phyloP scores from a whole-genome alignment of 2,329 filamentous ascomycete genomes.

The Fusarium sp. region DNA sequence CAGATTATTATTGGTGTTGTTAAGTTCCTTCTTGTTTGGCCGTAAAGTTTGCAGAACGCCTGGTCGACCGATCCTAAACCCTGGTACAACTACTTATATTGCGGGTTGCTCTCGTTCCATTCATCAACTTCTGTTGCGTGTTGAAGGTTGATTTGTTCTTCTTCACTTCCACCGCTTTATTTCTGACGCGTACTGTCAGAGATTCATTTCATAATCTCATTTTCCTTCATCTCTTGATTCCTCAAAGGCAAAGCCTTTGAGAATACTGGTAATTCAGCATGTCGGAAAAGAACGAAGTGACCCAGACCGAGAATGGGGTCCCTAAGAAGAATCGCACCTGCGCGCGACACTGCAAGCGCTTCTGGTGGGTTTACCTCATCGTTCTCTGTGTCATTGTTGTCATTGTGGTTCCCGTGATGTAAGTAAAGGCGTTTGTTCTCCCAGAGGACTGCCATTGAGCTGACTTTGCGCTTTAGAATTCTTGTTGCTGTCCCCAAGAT shows the following conservation, averaged over 20 bases:
- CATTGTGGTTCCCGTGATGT: constrained; percentile 70
- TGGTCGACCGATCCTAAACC: constrained; percentile 24
- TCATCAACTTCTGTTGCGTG: constrained; percentile 6
- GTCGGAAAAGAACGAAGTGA: constrained; percentile 55
- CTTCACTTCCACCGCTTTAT: constrained; percentile 22
- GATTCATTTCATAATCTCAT: background rate
- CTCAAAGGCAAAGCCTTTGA: background rate
- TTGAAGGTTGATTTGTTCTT: constrained; percentile 32
- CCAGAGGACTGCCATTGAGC: background rate
- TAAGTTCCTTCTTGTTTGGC: constrained; percentile 27
- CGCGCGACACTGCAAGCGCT: constrained; percentile 64
- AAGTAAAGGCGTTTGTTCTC: constrained; percentile 52
- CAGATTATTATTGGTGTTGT: constrained; percentile 16
- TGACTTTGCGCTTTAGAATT: constrained; percentile 57
- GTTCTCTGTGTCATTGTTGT: constrained; percentile 62
- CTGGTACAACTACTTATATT: constrained; percentile 41
- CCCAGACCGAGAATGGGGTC: constrained; percentile 53
- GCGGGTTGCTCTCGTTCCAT: constrained; percentile 27
- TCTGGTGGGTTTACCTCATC: constrained; percentile 73
- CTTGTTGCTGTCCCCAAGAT: constrained; percentile 68
- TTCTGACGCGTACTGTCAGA: constrained; percentile 8
- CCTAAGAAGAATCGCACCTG: constrained; percentile 55
- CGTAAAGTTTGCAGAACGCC: constrained; percentile 25
- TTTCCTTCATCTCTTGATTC: background rate
- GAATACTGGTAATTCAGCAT: constrained; percentile 43